Base-by-base conservation (phyloP, 2,329 filamentous ascomycete species). In the Cladosporium austrohemisphaericum region DNA sequence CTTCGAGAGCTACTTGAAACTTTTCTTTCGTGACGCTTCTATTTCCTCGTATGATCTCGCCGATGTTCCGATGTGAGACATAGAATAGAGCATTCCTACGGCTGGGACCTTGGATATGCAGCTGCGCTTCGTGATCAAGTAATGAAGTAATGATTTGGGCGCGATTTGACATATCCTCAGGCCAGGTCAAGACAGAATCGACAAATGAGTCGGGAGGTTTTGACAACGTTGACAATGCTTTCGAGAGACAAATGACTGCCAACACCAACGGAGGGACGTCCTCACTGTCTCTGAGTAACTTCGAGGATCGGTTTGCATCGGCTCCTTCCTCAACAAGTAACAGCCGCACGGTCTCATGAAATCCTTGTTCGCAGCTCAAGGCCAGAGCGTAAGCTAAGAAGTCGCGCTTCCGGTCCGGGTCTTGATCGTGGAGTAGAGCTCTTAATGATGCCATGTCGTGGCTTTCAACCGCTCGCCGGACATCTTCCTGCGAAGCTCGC, bases 381-480 rank as follows among this genome's bases (percentile, higher is more conserved):
- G 41, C 35, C 18, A 54, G 35, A 10, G 40, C 45, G 29, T 52
- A 45, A 6, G 40, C 46, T n/a, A n/a, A n/a, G n/a, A n/a, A n/a
- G n/a, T n/a, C n/a, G n/a, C n/a, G n/a, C n/a, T n/a, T n/a, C n/a
- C n/a, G n/a, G n/a, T n/a, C n/a, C n/a, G n/a, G n/a, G n/a, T n/a
- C n/a, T n/a, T n/a, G n/a, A n/a, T n/a, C n/a, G n/a, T n/a, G n/a
- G n/a, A n/a, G n/a, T n/a, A n/a, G n/a, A n/a, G n/a, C n/a, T n/a
- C n/a, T n/a, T n/a, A n/a, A n/a, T n/a, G n/a, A n/a, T n/a, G n/a
- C n/a, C n/a, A n/a, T n/a, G n/a, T n/a, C n/a, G n/a, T n/a, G n/a
- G n/a, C n/a, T n/a, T n/a, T n/a, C n/a, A n/a, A n/a, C n/a, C n/a
- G n/a, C n/a, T n/a, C n/a, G n/a, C n/a, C n/a, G n/a, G n/a, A n/a